Conservation (phyloP, 2,329 filamentous ascomycete species). For the Zymoseptoria ardabiliae region DNA sequence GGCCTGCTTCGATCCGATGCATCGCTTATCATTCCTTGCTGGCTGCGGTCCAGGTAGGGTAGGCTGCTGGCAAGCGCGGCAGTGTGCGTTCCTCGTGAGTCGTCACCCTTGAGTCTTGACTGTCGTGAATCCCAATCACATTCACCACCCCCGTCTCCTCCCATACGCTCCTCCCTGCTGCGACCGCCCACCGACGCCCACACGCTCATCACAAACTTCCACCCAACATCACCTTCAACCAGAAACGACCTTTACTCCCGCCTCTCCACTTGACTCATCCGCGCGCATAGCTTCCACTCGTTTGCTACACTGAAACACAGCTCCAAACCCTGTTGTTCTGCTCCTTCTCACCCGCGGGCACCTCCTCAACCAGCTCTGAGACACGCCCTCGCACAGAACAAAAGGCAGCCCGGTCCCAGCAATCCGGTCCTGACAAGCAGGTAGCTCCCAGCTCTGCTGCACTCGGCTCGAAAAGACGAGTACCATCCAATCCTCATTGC, state of each 20-base stretch:
- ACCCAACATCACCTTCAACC: neutral
- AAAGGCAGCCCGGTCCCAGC: slow-evolving; percentile 5
- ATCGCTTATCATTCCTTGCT: neutral
- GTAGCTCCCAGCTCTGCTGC: slow-evolving; percentile 15
- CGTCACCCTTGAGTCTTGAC: neutral
- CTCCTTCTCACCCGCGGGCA: neutral
- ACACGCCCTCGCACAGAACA: slow-evolving; percentile 8
- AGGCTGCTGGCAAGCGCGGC: neutral
- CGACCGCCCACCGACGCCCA: neutral
- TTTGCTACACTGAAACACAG: neutral
- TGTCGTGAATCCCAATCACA: neutral
- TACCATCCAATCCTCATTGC: neutral
- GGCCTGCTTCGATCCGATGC: neutral
- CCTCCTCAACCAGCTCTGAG: neutral
- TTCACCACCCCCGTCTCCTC: neutral
- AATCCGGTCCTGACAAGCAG: slow-evolving; percentile 11
- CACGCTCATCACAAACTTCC: neutral
- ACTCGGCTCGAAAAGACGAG: slow-evolving; percentile 16
- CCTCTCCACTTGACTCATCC: neutral
- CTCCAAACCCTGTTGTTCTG: neutral
- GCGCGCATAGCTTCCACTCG: too few species aligned
- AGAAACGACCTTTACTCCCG: neutral
- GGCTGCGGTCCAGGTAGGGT: neutral
- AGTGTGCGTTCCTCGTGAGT: neutral
- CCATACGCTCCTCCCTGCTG: neutral